These are phyloP conservation scores for Trypanosoma grayi DNA, from an alignment of 208 protist genomes.

Conservation along the genomic window DNA sequence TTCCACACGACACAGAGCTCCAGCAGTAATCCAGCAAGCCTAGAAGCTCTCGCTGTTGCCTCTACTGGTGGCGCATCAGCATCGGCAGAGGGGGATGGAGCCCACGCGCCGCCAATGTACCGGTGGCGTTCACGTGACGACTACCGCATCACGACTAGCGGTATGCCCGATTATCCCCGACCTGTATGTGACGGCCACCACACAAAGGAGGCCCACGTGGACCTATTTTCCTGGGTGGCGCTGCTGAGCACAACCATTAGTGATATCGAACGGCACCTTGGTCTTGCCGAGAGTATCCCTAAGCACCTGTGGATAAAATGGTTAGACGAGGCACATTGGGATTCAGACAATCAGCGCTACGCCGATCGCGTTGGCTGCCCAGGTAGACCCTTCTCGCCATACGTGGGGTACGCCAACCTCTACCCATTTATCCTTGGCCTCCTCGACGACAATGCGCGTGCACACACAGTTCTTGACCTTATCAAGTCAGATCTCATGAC, in stretches of 20 bases:
- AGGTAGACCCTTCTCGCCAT: conserved; percentile 50
- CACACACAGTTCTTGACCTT: conserved; percentile 40
- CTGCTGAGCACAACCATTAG: conserved; percentile 64
- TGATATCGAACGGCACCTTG: conserved; percentile 54
- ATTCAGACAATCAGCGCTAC: conserved; percentile 47
- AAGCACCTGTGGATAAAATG: conserved; percentile 63
- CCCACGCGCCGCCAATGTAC: conserved; percentile 40
- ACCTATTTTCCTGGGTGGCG: conserved; percentile 80
- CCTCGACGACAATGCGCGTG: conserved; percentile 38
- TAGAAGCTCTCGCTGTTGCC: conserved; percentile 3
- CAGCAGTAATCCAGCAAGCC: background rate
- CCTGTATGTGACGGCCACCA: conserved; percentile 50
- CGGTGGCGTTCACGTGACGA: conserved; percentile 77
- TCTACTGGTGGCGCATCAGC: background rate
- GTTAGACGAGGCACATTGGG: conserved; percentile 77
- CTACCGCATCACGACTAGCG: conserved; percentile 50
- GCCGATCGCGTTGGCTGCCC: conserved; percentile 65
- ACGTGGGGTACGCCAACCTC: conserved; percentile 77
- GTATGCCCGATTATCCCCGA: conserved; percentile 84
- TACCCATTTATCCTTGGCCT: conserved; percentile 71
- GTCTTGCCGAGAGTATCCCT: conserved; percentile 40
- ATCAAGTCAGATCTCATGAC: conserved; percentile 49
- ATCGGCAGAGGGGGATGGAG: background rate
- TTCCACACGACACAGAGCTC: conserved; percentile 77
- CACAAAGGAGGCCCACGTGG: conserved; percentile 68